Base-by-base conservation (phyloP, 768 basidiomycete genomes). In the Exidia glandulosa region DNA sequence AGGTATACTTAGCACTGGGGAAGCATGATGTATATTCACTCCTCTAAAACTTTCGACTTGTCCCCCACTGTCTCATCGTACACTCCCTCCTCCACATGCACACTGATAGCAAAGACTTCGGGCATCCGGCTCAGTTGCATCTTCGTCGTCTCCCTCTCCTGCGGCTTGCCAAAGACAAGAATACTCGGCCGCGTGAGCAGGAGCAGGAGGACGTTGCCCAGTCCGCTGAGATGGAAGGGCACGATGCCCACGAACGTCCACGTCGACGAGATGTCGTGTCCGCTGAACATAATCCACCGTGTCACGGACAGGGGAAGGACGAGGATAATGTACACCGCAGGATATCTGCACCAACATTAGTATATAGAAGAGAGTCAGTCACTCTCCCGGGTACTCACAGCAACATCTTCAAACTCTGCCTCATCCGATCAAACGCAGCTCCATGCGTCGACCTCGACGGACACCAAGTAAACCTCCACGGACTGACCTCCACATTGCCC, bases 271-370 rank as follows among this genome's bases (percentile, higher is more conserved):
- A 3, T 57, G 59, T 25, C 60, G 56, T n/a, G 59, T 23, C 30
- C 25, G 2, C 16, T 31, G 61, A 75, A 76, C 7, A 62, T 62
- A 30, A 70, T 69, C 75, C 76, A 79, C 41, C 76, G 75, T 14
- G 72, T 68, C 54, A 77, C 62, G 60, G 74, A 74, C 14, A 77
- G 63, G 0, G 78, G 76, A 5, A 79, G 69, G 52, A 77, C 65
- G 36, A 73, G 60, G 16, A 77, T 31, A 48, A 69, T 71, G 62
- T 77, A 77, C 2, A 71, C 67, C 23, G 71, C 32, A 2, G 76
- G 78, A 62, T 78, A 78, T 10, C 75, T 75, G 41, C 13, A 19
- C 19, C 31, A 57, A 19, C 32, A 14, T 32, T n/a, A 41, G n/a
- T 13, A n/a, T 7, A 52, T 27, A n/a, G 56, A 23, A 25, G 13